phyloP scores from a whole-genome alignment of 164 flowering plant species.

The Akebia trifoliata region DNA sequence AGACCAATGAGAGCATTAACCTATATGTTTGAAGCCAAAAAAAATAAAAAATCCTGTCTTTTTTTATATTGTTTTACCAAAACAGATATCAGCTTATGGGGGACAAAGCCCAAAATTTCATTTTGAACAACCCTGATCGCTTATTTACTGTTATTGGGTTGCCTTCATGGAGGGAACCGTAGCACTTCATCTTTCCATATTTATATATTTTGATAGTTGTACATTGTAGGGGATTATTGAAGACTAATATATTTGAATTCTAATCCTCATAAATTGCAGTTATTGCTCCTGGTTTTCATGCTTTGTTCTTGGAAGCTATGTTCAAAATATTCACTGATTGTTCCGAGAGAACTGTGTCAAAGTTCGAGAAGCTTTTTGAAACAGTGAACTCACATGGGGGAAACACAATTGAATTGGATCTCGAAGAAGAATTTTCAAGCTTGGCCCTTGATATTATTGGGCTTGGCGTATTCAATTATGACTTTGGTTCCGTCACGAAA shows the following conservation, averaged over 20 bases:
- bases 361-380: slow-evolving; percentile 61
- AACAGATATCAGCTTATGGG: background rate
- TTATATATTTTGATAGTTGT: background rate
- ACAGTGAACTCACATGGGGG: slow-evolving; percentile 21
- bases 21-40: background rate
- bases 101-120: background rate
- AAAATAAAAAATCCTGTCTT: background rate
- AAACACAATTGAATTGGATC: slow-evolving; percentile 62
- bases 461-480: slow-evolving; percentile 89
- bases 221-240: background rate
- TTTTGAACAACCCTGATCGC: too few species aligned
- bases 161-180: too few species aligned
- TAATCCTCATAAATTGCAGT: slow-evolving; percentile 40
- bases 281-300: slow-evolving; percentile 93
- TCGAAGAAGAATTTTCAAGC: slow-evolving; percentile 96
- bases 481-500: slow-evolving; percentile 91
- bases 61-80: background rate
- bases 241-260: background rate
- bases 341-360: slow-evolving; percentile 57
- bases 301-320: slow-evolving; percentile 89
- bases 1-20: background rate
- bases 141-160: too few species aligned
- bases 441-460: slow-evolving; percentile 97
- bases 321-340: slow-evolving; percentile 63
- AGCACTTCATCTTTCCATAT: too few species aligned